Percentiles rank a stretch among this genome's conserved stretches.
These are phyloP conservation scores for Acanthamoeba polyphaga DNA, from an alignment of 208 protist genomes.

Conservation along the genomic window DNA sequence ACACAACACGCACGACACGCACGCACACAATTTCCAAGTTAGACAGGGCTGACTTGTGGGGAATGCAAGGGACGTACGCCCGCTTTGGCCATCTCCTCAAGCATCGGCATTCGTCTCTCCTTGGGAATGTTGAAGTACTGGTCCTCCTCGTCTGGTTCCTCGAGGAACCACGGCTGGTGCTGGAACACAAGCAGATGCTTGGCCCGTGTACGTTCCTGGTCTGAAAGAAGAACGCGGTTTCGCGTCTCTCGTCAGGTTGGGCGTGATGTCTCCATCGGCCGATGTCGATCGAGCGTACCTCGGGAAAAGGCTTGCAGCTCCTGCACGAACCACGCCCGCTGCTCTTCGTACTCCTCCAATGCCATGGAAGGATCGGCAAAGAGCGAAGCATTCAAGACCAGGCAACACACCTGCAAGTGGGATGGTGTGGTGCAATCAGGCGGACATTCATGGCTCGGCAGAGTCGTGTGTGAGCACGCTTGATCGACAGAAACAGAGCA, in stretches of 20 bases:
- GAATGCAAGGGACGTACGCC: constrained; percentile 5
- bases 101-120: constrained; percentile 15
- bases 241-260: background rate
- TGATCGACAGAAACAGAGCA: background rate
- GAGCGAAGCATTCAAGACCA: background rate
- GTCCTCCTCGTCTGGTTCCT: constrained; percentile 10
- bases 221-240: background rate
- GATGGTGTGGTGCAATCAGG: no score
- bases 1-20: no score
- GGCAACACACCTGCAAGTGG: background rate
- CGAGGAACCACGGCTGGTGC: constrained; percentile 36
- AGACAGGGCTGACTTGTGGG: no score
- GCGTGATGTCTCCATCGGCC: background rate
- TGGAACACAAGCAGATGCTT: constrained; percentile 47
- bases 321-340: background rate
- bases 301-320: background rate
- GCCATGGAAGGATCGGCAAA: background rate
- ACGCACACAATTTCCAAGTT: background rate
- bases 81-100: background rate
- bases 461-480: background rate
- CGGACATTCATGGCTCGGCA: no score
- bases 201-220: background rate
- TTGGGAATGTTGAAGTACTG: constrained; percentile 32
- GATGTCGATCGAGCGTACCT: no score
- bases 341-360: background rate